These are phyloP conservation scores for Bryum argenteum DNA, from an alignment of 225 moss, liverwort and hornwort species.

Conservation along the genomic window DNA sequence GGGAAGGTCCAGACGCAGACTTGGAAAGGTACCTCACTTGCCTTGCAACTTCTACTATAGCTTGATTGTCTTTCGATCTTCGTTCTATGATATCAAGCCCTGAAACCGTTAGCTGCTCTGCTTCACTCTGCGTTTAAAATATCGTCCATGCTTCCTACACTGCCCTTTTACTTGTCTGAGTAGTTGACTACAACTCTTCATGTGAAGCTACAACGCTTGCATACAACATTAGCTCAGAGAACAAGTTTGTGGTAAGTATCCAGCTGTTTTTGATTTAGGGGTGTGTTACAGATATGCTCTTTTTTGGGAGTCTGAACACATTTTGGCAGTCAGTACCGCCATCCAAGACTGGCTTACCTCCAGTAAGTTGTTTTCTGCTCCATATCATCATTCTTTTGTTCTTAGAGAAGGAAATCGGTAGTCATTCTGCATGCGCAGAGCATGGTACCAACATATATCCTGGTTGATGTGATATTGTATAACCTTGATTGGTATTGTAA, in stretches of 20 bases:
- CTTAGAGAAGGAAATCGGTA: background rate
- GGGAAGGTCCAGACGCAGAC: constrained; percentile 94
- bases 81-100: background rate
- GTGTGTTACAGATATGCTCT: constrained; percentile 73
- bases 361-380: constrained; percentile 55
- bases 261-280: constrained; percentile 21
- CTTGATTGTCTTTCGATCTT: constrained; percentile 11
- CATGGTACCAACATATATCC: constrained; percentile 13
- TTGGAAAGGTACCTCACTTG: constrained; percentile 72
- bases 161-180: background rate
- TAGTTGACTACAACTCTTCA: background rate
- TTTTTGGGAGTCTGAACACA: constrained; percentile 83
- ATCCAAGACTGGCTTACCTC: constrained; percentile 97
- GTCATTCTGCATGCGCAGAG: constrained; percentile 2
- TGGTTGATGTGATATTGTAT: constrained; percentile 15
- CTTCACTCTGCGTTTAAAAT: background rate
- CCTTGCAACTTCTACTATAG: constrained; percentile 12
- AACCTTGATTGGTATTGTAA: background rate
- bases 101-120: background rate
- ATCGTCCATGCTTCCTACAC: background rate
- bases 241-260: constrained; percentile 16
- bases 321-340: constrained; percentile 87
- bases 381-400: constrained; percentile 5
- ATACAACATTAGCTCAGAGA: constrained; percentile 13
- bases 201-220: constrained; percentile 10